phyloP scores from a whole-genome alignment of 495 filamentous ascomycete genomes.

The Aspergillus avenaceus region DNA sequence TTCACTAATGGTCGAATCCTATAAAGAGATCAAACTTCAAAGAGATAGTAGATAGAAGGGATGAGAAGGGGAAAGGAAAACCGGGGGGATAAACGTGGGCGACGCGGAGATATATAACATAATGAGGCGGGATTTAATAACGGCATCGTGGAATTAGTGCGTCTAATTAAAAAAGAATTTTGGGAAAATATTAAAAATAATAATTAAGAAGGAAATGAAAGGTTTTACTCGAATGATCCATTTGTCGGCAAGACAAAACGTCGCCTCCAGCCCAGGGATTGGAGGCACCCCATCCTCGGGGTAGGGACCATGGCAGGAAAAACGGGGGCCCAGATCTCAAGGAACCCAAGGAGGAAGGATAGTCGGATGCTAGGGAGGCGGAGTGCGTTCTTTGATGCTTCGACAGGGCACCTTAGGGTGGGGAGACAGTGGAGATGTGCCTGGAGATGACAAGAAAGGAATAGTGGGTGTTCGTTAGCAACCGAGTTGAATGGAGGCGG shows the following conservation, averaged over 20 bases:
- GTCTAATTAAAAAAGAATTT: not conserved
- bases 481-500: not conserved
- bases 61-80: not conserved
- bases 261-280: constrained; percentile 20
- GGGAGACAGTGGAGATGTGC: constrained; percentile 7
- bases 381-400: constrained; percentile 12
- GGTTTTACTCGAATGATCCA: constrained; percentile 6
- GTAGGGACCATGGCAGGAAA: constrained; percentile 29
- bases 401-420: constrained; percentile 6
- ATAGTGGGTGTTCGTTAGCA: not conserved
- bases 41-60: constrained; percentile 4
- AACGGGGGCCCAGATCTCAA: constrained; percentile 37
- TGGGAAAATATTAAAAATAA: constrained; percentile 10
- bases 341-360: constrained; percentile 9
- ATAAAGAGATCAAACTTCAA: not conserved
- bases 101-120: constrained; percentile 3
- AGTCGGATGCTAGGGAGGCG: constrained; percentile 5
- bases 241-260: constrained; percentile 15
- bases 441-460: not conserved
- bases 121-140: not conserved
- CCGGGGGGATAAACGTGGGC: not conserved
- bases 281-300: constrained; percentile 19
- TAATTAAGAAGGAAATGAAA: constrained; percentile 3
- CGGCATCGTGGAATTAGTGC: not conserved
- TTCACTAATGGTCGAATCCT: constrained; percentile 6